Percentiles rank a stretch among this genome's conserved stretches.
Evolutionary conservation across 140 eudicot species (phyloP).

Genomic region (Senecio squalidus): DNA sequence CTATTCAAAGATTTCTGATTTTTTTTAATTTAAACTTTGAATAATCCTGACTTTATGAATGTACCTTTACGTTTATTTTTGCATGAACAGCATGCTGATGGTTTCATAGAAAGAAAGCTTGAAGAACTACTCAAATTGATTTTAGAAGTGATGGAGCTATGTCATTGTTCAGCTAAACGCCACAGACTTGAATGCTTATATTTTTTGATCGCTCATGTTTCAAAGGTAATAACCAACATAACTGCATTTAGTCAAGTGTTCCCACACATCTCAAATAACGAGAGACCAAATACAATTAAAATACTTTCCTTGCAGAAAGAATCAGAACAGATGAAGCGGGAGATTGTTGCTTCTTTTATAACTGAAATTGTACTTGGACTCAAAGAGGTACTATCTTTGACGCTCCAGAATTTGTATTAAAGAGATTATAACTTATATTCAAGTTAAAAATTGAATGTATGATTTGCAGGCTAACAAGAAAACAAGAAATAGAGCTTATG

Average conservation of each 20-base stretch:
- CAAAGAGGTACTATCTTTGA: conserved; percentile 62
- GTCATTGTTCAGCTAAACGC: conserved; percentile 92
- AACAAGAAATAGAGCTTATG: conserved; percentile 95
- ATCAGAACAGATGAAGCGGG: conserved; percentile 56
- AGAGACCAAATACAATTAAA: neutral
- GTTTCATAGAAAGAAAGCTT: conserved; percentile 62
- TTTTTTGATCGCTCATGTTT: conserved; percentile 59
- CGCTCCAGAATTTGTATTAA: conserved; percentile 1
- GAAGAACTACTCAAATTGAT: conserved; percentile 62
- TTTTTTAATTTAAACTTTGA: neutral
- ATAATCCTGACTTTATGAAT: neutral
- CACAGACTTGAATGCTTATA: conserved; percentile 86
- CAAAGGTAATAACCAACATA: conserved; percentile 50
- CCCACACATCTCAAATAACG: neutral
- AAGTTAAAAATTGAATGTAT: neutral
- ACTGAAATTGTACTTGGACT: conserved; percentile 91
- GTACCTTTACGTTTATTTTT: neutral
- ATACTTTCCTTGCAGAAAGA: conserved; percentile 40
- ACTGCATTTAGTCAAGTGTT: neutral
- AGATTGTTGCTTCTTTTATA: conserved; percentile 57
- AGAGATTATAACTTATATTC: neutral
- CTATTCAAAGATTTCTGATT: neutral
- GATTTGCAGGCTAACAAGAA: conserved; percentile 71
- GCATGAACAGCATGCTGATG: conserved; percentile 47
- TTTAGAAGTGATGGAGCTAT: conserved; percentile 80